Evolutionary conservation across 345 rosid genomes (phyloP).

Genomic region (Carallia brachiata): DNA sequence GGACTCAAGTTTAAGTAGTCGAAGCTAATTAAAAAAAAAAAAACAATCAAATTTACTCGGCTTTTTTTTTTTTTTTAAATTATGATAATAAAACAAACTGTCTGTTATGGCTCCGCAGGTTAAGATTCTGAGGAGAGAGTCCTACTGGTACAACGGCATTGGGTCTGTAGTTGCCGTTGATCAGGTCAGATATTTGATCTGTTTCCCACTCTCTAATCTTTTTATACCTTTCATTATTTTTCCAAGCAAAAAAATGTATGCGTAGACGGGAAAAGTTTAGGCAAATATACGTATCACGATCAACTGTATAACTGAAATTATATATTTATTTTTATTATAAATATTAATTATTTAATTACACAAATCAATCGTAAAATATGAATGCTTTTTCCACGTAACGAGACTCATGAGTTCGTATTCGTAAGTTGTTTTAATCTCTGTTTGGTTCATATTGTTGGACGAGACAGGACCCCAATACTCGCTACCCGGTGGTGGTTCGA

Average conservation of each 20-base stretch:
- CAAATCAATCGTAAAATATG: too few relatives aligned
- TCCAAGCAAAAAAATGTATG: too few relatives aligned
- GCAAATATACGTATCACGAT: too few relatives aligned
- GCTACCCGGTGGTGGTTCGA: conserved; percentile 93
- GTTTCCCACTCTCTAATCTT: background rate
- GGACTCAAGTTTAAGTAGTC: too few relatives aligned
- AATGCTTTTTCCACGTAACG: too few relatives aligned
- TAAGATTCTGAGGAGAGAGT: conserved; percentile 81
- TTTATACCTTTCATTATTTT: background rate
- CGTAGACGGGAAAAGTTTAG: too few relatives aligned
- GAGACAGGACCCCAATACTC: conserved; percentile 69
- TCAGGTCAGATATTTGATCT: conserved; percentile 43
- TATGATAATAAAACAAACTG: background rate
- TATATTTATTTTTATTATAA: too few relatives aligned
- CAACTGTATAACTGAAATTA: too few relatives aligned
- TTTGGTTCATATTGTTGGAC: background rate
- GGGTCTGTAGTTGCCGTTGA: conserved; percentile 90
- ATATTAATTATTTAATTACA: too few relatives aligned
- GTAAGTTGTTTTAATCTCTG: background rate
- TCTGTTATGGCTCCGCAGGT: conserved; percentile 40
- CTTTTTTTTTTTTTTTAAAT: background rate
- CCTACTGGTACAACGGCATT: conserved; percentile 82
- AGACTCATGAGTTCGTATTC: too few relatives aligned
- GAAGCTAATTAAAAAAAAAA: too few relatives aligned
- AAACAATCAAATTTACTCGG: background rate